Percentiles rank a stretch among this genome's conserved stretches.
Conservation (phyloP, 2,329 filamentous ascomycete species). For the Diplocarpon rosae region DNA sequence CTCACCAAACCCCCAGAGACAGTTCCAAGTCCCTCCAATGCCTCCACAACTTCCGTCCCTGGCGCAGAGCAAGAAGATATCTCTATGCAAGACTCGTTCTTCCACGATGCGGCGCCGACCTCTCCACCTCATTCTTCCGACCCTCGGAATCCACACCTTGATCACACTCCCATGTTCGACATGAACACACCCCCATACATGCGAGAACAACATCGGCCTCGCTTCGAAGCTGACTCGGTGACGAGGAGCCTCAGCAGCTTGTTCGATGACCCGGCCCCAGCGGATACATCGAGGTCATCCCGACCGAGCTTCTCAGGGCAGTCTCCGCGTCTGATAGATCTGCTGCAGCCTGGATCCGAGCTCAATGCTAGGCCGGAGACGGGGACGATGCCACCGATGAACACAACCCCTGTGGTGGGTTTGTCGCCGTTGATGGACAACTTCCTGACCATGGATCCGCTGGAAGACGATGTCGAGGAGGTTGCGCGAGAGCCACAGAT, state of each 20-base stretch:
- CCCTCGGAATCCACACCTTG: slow-evolving; percentile 18
- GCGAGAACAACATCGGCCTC: slow-evolving; percentile 19
- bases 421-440: slow-evolving; percentile 18
- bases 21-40: slow-evolving; percentile 21
- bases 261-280: slow-evolving; percentile 28
- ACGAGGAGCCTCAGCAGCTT: slow-evolving; percentile 29
- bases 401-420: slow-evolving; percentile 10
- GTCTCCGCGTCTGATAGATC: slow-evolving; percentile 36
- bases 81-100: slow-evolving; percentile 25
- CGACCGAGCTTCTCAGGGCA: slow-evolving; percentile 30
- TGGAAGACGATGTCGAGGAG: slow-evolving; percentile 43
- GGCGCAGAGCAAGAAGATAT: slow-evolving; percentile 19
- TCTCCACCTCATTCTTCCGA: slow-evolving; percentile 14
- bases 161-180: slow-evolving; percentile 24
- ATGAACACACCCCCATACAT: slow-evolving; percentile 24
- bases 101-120: slow-evolving; percentile 20
- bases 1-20: slow-evolving; percentile 16
- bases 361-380: slow-evolving; percentile 29
- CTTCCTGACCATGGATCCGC: slow-evolving; percentile 16
- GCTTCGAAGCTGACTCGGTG: slow-evolving; percentile 27
- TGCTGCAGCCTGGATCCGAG: slow-evolving; percentile 37
- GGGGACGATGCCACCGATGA: slow-evolving; percentile 18
- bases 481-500: slow-evolving; percentile 33
- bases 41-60: slow-evolving; percentile 16
- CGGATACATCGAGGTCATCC: slow-evolving; percentile 21